A percentile compares a stretch with the other conserved stretches of the same genome.
These are phyloP conservation scores for Metarhizium anisopliae DNA, from an alignment of 2,329 filamentous ascomycete species.

Conservation along the genomic window DNA sequence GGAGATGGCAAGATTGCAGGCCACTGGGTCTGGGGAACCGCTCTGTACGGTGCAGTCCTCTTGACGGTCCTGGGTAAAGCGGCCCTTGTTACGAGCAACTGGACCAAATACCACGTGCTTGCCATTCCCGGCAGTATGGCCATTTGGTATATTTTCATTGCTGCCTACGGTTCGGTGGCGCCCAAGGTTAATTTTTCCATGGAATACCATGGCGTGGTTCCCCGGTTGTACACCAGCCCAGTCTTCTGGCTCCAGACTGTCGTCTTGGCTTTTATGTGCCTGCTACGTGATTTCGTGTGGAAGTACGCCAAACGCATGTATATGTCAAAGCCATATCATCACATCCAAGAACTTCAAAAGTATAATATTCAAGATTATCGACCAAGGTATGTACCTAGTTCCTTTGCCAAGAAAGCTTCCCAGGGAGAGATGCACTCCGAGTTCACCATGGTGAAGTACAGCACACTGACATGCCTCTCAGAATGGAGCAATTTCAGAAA, in stretches of 20 bases:
- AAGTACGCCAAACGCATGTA: conserved; percentile 99
- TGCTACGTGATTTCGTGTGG: conserved; percentile 86
- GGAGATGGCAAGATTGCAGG: conserved; percentile 74
- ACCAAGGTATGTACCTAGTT: conserved; percentile 57
- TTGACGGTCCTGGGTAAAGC: conserved; percentile 92
- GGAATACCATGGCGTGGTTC: conserved; percentile 80
- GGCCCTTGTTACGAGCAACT: conserved; percentile 89
- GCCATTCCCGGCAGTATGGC: conserved; percentile 90
- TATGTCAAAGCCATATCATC: conserved; percentile 88
- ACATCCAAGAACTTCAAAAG: conserved; percentile 99
- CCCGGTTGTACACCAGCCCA: conserved; percentile 69
- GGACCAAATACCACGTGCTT: conserved; percentile 96
- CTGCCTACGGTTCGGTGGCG: conserved; percentile 76
- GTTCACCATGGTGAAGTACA: background rate
- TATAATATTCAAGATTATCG: conserved; percentile 99
- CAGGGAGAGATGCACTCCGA: background rate
- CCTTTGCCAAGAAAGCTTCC: background rate
- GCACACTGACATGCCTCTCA: conserved; percentile 22
- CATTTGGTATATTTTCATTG: conserved; percentile 86
- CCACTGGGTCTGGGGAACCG: conserved; percentile 96
- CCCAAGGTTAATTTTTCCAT: conserved; percentile 72
- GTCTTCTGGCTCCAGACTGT: conserved; percentile 89
- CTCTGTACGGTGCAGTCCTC: conserved; percentile 89
- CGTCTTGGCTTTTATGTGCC: conserved; percentile 69
- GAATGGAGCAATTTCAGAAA: conserved; percentile 99